These are phyloP conservation scores for Aspergillus arachidicola DNA, from an alignment of 2,329 filamentous ascomycete species.

Conservation along the genomic window DNA sequence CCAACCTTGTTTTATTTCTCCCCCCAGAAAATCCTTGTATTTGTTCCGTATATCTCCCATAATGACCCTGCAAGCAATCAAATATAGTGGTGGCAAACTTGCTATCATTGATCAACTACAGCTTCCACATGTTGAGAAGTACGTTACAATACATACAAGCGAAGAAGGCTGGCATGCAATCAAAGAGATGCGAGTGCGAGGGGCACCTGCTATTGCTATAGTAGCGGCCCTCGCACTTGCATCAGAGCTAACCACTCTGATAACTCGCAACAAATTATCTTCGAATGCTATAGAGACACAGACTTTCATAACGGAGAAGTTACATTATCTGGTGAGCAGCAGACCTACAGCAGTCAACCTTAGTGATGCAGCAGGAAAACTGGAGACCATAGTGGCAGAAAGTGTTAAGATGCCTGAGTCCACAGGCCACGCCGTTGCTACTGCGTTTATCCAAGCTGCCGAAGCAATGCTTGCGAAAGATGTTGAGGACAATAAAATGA, in stretches of 20 bases:
- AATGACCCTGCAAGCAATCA: constrained; percentile 64
- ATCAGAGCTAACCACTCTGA: constrained; percentile 69
- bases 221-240: constrained; percentile 90
- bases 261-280: constrained; percentile 43
- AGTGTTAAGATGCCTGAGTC: constrained; percentile 38
- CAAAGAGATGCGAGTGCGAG: constrained; percentile 66
- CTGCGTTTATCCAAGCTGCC: constrained; percentile 75
- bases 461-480: constrained; percentile 88
- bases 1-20: neutral
- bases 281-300: constrained; percentile 62
- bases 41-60: neutral
- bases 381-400: constrained; percentile 66
- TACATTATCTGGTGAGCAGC: constrained; percentile 86
- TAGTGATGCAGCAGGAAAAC: constrained; percentile 80
- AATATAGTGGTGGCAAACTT: constrained; percentile 58
- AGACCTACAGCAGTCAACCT: constrained; percentile 94
- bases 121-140: constrained; percentile 62
- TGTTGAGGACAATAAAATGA: constrained; percentile 80
- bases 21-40: neutral
- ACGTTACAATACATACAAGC: constrained; percentile 55
- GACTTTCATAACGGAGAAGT: constrained; percentile 70
- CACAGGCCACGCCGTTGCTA: constrained; percentile 55
- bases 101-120: constrained; percentile 66
- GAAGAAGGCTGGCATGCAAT: constrained; percentile 68
- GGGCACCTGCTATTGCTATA: constrained; percentile 94